These are phyloP conservation scores for Corylus americana DNA, from an alignment of 306 rosid genomes.

Conservation along the genomic window DNA sequence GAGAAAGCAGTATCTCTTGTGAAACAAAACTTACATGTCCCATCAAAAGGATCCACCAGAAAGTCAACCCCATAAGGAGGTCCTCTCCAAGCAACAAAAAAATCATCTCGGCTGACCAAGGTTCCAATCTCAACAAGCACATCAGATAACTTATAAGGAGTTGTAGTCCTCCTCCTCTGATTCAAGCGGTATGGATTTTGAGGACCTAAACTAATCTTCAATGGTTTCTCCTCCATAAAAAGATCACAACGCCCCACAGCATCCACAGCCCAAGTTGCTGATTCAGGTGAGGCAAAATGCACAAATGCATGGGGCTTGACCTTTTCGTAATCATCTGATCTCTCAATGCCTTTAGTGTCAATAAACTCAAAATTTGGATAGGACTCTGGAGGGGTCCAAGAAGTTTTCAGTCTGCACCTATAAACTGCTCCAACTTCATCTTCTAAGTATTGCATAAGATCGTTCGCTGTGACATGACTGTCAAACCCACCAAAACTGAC, in stretches of 20 bases:
- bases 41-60: conserved; percentile 78
- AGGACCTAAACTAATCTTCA: conserved; percentile 67
- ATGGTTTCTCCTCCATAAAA: conserved; percentile 33
- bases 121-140: conserved; percentile 72
- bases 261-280: conserved; percentile 45
- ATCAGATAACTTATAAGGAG: conserved; percentile 62
- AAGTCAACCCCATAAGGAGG: conserved; percentile 63
- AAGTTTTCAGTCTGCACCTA: conserved; percentile 78
- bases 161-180: conserved; percentile 58
- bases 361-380: conserved; percentile 52
- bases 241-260: conserved; percentile 53
- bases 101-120: conserved; percentile 49
- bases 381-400: conserved; percentile 80
- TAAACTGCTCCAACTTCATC: conserved; percentile 57
- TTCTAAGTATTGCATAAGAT: conserved; percentile 51
- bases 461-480: conserved; percentile 50
- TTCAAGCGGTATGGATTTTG: conserved; percentile 55
- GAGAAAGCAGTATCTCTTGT: conserved; percentile 59
- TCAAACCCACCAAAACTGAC: conserved; percentile 80
- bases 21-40: conserved; percentile 73
- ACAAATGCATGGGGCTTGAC: conserved; percentile 88
- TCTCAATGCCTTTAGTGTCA: conserved; percentile 21
- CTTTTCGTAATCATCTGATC: conserved; percentile 39
- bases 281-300: conserved; percentile 56
- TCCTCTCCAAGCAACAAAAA: conserved; percentile 69